Base-by-base conservation (phyloP, 345 rosid genomes). In the Draba incana region DNA sequence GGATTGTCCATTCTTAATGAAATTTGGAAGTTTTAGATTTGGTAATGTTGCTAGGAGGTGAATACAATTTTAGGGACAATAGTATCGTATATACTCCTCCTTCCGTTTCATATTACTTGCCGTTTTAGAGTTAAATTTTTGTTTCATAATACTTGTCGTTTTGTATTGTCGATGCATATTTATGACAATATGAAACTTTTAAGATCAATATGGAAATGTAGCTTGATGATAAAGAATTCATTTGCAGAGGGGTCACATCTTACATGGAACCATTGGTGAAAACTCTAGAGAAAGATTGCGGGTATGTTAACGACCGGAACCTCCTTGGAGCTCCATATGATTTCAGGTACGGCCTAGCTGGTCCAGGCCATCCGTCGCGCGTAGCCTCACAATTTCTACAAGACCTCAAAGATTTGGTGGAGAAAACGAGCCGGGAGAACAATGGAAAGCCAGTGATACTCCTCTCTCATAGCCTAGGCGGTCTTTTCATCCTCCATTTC, bases 301-400 rank as follows among this genome's bases (percentile, higher is more conserved):
- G 97, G 13, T 90, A 93, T 51, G 79, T 79, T 3, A 68, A 74
- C 53, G 91, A 86, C 10, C 75, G 83, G 63, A 88, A 79, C 33
- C 66, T 93, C 10, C 80, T 85, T 0, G 97, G 94, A 69, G 96
- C 98, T 48, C 97, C 98, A 1, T 93, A 93, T 15, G 98, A 90
- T 69, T 93, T 88, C 54, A 85, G 98, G 45, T 86, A 93, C 6
- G 98, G 96, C 7, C 63, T 88, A 57, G 94, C 96, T 0, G 83
- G 83, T 3, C 68, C 79, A 5, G 96, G 92, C 12, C 96, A 83
- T 66, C 85, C 91, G 24, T 82, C 86, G 3, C 74, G 33, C 1
- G 88, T 84, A 37, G 98, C 97, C 16, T 74, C 94, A 63, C 82
- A 78, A 55, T 90, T 78, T 67, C 35, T 90, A 48, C 68, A 75